Conservation (phyloP, 768 basidiomycete species). For the Pleurotus salmoneostramineus region DNA sequence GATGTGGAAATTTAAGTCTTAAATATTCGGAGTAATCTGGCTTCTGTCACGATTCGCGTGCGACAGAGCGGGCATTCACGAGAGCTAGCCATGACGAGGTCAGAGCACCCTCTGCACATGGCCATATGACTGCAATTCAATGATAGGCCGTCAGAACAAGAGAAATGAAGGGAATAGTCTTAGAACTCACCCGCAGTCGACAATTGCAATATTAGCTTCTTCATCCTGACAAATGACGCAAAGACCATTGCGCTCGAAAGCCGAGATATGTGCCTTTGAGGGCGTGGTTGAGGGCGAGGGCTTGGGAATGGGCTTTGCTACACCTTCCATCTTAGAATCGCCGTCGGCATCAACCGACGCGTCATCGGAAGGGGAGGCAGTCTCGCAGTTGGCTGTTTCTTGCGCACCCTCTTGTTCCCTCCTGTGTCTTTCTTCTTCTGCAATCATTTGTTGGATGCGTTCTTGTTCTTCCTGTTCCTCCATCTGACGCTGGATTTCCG, state of each 20-base stretch:
- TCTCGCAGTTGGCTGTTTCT: not conserved
- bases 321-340: slow-evolving; percentile 1
- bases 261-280: slow-evolving; percentile 28
- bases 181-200: slow-evolving; percentile 83
- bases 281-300: slow-evolving; percentile 10
- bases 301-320: slow-evolving; percentile 26
- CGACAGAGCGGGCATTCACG: slow-evolving; percentile 90
- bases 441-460: slow-evolving; percentile 30
- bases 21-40: slow-evolving; percentile 75
- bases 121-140: slow-evolving; percentile 59
- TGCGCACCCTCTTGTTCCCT: slow-evolving; percentile 15
- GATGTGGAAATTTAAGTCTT: slow-evolving; percentile 29
- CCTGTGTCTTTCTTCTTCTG: slow-evolving; percentile 27
- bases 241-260: slow-evolving; percentile 65
- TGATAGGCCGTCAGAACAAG: not conserved
- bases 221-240: slow-evolving; percentile 95
- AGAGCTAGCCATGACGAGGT: slow-evolving; percentile 72
- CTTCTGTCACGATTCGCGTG: slow-evolving; percentile 83
- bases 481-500: slow-evolving; percentile 38
- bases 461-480: slow-evolving; percentile 40
- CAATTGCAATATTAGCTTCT: slow-evolving; percentile 89
- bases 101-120: slow-evolving; percentile 76
- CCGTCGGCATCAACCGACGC: slow-evolving; percentile 17
- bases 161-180: not conserved
- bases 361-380: slow-evolving; percentile 6